Evolutionary conservation across 192 early-diverging fungal species (phyloP), one percentile per base, ranked within the genome.

Genomic region (Coemansia umbellata): DNA sequence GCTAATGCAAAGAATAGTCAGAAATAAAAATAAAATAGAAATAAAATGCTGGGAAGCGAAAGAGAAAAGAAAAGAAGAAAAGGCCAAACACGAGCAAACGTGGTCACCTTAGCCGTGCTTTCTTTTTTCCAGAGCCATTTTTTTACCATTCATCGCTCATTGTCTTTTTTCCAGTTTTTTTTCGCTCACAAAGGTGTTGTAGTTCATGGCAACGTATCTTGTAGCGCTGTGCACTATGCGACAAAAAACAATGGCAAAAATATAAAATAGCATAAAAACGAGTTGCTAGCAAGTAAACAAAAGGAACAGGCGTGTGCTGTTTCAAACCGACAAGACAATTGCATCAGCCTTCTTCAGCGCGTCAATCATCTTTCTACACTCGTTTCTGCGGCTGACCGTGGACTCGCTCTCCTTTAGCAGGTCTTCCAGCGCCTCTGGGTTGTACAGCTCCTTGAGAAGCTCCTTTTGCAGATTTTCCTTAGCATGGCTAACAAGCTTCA

Each of bases 301-400:
- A n/a, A n/a, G n/a, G n/a, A 23, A 22, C 10, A 35, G 0, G 18
- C 10, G 21, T n/a, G n/a, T n/a, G n/a, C n/a, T n/a, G n/a, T n/a
- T 18, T 36, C 49, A 74, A 6, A 74, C 72, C 7, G 72, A 75
- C 3, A 66, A 75, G 2, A 75, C 72, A 23, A 75, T 75, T 37
- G 47, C 47, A 31, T 83, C 82, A 8, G 82, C 82, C 51, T 64
- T 74, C 57, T 74, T 70, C 35, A 84, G 66, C 17, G 82, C 82
- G 23, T 90, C 91, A 69, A 99, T 95, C 97, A 99, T 99, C 82
- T 92, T 95, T 70, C 89, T 91, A 83, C 94, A 97, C 69, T 99
- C 97, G 60, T 83, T 82, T 53, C 97, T 84, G 57, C 95, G 82
- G 61, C 86, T 83, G 51, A 93, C 84, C 0, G 94, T 97, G 48